Percentiles rank a stretch among this genome's conserved stretches.
phyloP scores from a whole-genome alignment of 495 filamentous ascomycete genomes.

The Neurospora hispaniola region DNA sequence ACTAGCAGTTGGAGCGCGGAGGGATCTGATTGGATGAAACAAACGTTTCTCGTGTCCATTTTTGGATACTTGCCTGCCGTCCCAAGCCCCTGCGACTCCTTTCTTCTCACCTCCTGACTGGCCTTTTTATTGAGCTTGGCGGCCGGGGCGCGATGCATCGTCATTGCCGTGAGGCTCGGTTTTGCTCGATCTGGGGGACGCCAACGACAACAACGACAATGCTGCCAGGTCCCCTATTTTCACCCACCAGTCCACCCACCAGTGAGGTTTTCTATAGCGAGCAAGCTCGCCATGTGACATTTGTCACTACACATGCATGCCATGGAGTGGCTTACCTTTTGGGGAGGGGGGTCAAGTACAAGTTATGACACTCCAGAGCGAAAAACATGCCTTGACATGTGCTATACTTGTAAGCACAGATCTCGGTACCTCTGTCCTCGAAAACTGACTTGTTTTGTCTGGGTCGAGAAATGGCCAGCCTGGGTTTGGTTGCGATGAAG shows the following conservation, averaged over 20 bases:
- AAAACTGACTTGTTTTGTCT: not conserved
- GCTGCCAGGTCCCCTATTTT: not conserved
- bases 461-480: not conserved
- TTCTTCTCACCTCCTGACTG: not conserved
- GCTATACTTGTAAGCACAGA: not conserved
- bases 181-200: not conserved
- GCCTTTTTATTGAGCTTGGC: not conserved
- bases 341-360: not conserved
- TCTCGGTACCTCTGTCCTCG: not conserved
- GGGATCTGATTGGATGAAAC: constrained; percentile 37
- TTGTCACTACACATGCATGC: not conserved
- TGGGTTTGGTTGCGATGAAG: not conserved
- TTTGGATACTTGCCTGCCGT: constrained; percentile 26
- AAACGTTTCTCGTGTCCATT: constrained; percentile 44
- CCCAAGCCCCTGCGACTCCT: constrained; percentile 9
- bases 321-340: not conserved
- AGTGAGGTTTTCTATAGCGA: not conserved
- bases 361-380: not conserved
- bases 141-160: not conserved
- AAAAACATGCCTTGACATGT: not conserved
- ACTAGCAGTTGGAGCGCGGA: not conserved
- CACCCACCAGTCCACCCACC: not conserved
- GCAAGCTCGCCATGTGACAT: not conserved
- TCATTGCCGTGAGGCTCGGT: not conserved
- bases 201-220: not conserved